These are phyloP conservation scores for Paramecium primaurelia DNA, from an alignment of 73 alveolate species.

Conservation along the genomic window DNA sequence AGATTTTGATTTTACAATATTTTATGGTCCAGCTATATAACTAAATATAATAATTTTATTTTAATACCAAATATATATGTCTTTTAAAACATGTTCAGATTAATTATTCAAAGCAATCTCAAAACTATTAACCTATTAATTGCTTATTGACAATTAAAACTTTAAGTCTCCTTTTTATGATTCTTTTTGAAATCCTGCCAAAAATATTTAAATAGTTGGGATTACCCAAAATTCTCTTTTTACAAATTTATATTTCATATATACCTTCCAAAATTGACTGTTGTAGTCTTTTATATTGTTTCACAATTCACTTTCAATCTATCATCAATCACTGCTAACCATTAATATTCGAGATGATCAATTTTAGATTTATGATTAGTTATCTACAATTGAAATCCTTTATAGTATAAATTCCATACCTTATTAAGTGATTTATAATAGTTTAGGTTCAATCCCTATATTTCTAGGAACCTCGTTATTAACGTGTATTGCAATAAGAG, in stretches of 20 bases:
- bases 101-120: background rate
- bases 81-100: background rate
- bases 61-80: background rate
- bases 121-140: background rate
- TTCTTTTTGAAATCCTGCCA: constrained; percentile 27
- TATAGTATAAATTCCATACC: background rate
- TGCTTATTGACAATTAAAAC: background rate
- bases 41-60: background rate
- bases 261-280: background rate
- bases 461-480: constrained; percentile 26
- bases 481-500: constrained; percentile 2
- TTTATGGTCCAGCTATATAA: constrained; percentile 36
- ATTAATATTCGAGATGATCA: constrained; percentile 39
- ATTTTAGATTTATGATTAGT: background rate
- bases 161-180: background rate
- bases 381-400: background rate
- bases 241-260: background rate
- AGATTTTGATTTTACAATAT: background rate
- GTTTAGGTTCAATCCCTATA: background rate
- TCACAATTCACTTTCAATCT: background rate
- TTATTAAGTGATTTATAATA: background rate
- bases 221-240: constrained; percentile 18
- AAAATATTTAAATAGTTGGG: background rate
- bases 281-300: background rate
- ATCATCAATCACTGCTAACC: constrained; percentile 40